Conservation (phyloP, 2,329 filamentous ascomycete species). For the Cryphonectria parasitica region DNA sequence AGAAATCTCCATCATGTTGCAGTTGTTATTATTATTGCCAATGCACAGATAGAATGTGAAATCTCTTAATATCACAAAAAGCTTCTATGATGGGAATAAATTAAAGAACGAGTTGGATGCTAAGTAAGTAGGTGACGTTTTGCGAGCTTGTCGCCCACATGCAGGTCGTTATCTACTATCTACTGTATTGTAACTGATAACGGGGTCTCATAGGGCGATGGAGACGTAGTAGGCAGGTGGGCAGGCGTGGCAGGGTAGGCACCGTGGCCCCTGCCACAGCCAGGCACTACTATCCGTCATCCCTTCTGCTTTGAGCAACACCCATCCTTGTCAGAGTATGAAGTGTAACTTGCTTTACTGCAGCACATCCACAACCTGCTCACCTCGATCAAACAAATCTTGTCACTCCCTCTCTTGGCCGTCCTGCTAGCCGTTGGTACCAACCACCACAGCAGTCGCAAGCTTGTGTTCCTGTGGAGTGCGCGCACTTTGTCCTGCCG, state of each 20-base stretch:
- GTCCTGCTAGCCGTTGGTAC: not conserved
- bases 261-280: too few species aligned
- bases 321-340: not conserved
- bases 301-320: not conserved
- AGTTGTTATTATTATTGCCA: not conserved
- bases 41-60: not conserved
- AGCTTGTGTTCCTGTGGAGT: conserved; percentile 6
- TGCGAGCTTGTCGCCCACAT: not conserved
- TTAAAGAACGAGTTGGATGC: not conserved
- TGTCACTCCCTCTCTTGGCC: not conserved
- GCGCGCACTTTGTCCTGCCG: not conserved
- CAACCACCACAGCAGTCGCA: not conserved
- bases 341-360: not conserved
- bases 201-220: not conserved
- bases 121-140: not conserved
- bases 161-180: not conserved
- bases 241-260: too few species aligned
- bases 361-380: not conserved
- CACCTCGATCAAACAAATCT: not conserved
- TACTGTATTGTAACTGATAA: not conserved
- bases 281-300: not conserved
- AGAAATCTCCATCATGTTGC: not conserved
- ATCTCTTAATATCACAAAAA: not conserved
- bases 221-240: not conserved
- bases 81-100: not conserved